A percentile compares a stretch with the other conserved stretches of the same genome.
phyloP scores from a whole-genome alignment of 2,329 filamentous ascomycete species.

The Teratosphaeriaceae sp. region DNA sequence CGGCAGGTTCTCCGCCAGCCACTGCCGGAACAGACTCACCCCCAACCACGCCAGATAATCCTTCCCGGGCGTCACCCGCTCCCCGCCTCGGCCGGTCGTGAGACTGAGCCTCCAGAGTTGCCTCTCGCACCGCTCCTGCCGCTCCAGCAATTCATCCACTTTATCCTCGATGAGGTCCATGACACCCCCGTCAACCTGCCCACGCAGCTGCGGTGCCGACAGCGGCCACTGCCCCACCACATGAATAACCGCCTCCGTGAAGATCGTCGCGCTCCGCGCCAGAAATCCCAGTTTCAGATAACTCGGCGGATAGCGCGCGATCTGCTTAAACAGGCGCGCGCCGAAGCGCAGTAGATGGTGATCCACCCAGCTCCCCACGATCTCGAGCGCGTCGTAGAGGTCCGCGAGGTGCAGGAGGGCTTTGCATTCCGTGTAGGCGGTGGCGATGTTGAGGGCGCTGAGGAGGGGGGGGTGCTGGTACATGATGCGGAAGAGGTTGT shows the following conservation, averaged over 20 bases:
- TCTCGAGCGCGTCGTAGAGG: constrained; percentile 83
- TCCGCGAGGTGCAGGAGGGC: constrained; percentile 82
- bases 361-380: constrained; percentile 84
- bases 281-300: constrained; percentile 88
- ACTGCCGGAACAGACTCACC: constrained; percentile 81
- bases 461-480: constrained; percentile 85
- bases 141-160: constrained; percentile 82
- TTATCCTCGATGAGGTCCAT: constrained; percentile 93
- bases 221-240: constrained; percentile 91
- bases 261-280: constrained; percentile 70
- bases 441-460: constrained; percentile 81
- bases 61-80: constrained; percentile 72
- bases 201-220: constrained; percentile 68
- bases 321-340: constrained; percentile 86
- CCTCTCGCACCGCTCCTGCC: constrained; percentile 70
- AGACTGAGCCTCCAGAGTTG: constrained; percentile 76
- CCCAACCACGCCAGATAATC: constrained; percentile 86
- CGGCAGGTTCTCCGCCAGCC: constrained; percentile 88
- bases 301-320: constrained; percentile 89
- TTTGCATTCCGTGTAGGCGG: constrained; percentile 91
- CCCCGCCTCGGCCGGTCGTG: constrained; percentile 70
- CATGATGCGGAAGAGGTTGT: constrained; percentile 91
- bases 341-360: constrained; percentile 92
- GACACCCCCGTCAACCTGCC: constrained; percentile 65
- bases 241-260: constrained; percentile 76